Base-by-base conservation (phyloP, 2,329 filamentous ascomycete species). In the Sporothrix protearum region DNA sequence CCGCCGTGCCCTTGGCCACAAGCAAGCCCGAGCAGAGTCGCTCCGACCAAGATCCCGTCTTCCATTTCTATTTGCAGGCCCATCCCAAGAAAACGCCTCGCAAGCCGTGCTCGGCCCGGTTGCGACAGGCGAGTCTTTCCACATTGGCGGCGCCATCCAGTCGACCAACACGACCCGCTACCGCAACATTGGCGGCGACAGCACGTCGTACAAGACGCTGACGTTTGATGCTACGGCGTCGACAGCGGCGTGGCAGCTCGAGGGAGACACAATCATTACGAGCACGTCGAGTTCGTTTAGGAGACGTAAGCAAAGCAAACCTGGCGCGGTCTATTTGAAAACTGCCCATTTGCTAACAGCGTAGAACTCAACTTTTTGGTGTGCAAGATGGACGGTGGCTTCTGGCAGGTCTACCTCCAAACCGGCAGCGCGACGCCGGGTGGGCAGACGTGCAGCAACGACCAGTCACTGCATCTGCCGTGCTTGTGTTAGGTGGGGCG, bases 381-480 rank as follows among this genome's bases (percentile, higher is more conserved):
- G 12, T 87, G 85, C 75, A 78, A 81, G 72, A 77, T 83, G 14
- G 79, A 79, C 14, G 79, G 76, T 1, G 76, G 77, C 6, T 86
- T 84, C 67, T 87, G 84, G 78, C 83, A 85, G 77, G 75, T 87
- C 16, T 87, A 83, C 74, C 77, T 87, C 61, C 85, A 87, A 78
- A 86, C 83, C 1, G 85, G 85, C 0, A 84, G 81, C 66, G 83
- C 85, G 51, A 79, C 79, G 47, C 85, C 85, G 1, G 82, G 80
- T 68, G 85, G 84, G 1, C 80, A 79, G 77, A 83, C 80, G 5
- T 87, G 85, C 75, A 86, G 83, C 74, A 86, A 86, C 76, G 86
- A 84, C 72, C 84, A 86, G 80, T 85, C 84, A 36, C 79, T 87
- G 71, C 85, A 87, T 78, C 76, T 86, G 75, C 85, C 85, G 42